A percentile compares a stretch with the other conserved stretches of the same genome.
phyloP scores from a whole-genome alignment of 2,329 filamentous ascomycete species.

The Raffaelea ambrosiae region DNA sequence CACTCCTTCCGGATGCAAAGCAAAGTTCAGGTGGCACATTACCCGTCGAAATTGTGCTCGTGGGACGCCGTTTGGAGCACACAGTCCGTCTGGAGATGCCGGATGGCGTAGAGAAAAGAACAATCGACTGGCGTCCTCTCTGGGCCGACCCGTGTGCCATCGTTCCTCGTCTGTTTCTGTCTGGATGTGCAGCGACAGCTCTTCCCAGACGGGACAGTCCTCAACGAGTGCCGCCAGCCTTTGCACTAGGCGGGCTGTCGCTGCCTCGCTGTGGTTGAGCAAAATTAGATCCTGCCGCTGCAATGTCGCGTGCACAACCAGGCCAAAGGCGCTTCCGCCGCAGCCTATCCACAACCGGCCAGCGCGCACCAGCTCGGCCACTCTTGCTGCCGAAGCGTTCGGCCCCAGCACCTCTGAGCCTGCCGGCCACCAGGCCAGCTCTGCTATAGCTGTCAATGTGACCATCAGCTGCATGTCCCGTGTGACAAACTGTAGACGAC shows the following conservation, averaged over 20 bases:
- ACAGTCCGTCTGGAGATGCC: conserved; percentile 6
- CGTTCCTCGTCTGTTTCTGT: neutral
- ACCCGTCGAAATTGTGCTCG: conserved; percentile 9
- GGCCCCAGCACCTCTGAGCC: neutral
- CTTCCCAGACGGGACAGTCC: conserved; percentile 3
- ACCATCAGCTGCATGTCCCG: conserved; percentile 4
- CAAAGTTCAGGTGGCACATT: conserved; percentile 9
- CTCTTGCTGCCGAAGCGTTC: conserved; percentile 6
- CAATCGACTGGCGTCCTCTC: neutral
- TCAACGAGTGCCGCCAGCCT: neutral
- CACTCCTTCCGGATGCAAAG: neutral
- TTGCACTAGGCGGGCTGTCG: neutral
- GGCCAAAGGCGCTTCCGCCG: conserved; percentile 5
- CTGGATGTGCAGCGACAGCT: neutral
- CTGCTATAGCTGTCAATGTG: conserved; percentile 6
- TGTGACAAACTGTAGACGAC: conserved; percentile 1
- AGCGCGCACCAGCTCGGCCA: conserved; percentile 9
- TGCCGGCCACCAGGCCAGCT: conserved; percentile 9
- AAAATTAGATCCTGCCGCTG: neutral
- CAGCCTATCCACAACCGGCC: conserved; percentile 11
- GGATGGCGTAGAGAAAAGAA: conserved; percentile 8
- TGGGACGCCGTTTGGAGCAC: conserved; percentile 8
- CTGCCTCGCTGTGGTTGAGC: neutral
- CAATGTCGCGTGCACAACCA: conserved; percentile 6
- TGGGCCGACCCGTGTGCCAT: neutral